Conservation (phyloP, 805 yeast genomes). For the Ogataea paradorogensis region DNA sequence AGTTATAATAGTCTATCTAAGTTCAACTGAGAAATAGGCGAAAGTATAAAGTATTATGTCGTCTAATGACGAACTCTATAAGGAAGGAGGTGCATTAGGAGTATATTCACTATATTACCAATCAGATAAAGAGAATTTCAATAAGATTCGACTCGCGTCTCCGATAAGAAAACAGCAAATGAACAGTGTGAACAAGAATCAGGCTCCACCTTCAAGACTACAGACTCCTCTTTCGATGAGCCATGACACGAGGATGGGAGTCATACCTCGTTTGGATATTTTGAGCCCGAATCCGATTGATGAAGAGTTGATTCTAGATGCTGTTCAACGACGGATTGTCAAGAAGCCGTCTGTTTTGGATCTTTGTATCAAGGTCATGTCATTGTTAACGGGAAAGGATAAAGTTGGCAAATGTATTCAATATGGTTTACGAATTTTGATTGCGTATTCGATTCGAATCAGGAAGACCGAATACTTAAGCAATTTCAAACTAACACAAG, state of each 20-base stretch:
- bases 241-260: background rate
- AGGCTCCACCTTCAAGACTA: constrained; percentile 11
- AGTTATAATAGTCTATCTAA: constrained; percentile 5
- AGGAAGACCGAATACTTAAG: constrained; percentile 25
- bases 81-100: constrained; percentile 30
- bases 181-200: constrained; percentile 3
- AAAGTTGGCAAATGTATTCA: constrained; percentile 64
- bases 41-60: constrained; percentile 1
- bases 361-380: constrained; percentile 51
- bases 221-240: constrained; percentile 17
- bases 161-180: constrained; percentile 15
- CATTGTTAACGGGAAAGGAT: constrained; percentile 65
- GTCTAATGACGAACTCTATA: constrained; percentile 19
- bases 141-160: constrained; percentile 14
- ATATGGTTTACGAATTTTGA: constrained; percentile 53
- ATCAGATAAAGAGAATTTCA: constrained; percentile 14
- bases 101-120: constrained; percentile 28
- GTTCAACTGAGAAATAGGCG: constrained; percentile 6
- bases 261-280: constrained; percentile 15
- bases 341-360: constrained; percentile 16
- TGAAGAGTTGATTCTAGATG: constrained; percentile 17
- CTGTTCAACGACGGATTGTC: constrained; percentile 3
- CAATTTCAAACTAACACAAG: constrained; percentile 10
- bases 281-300: constrained; percentile 20
- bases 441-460: constrained; percentile 43